Base-by-base conservation (phyloP, 148 eudicot genomes). In the Diospyros kaki region DNA sequence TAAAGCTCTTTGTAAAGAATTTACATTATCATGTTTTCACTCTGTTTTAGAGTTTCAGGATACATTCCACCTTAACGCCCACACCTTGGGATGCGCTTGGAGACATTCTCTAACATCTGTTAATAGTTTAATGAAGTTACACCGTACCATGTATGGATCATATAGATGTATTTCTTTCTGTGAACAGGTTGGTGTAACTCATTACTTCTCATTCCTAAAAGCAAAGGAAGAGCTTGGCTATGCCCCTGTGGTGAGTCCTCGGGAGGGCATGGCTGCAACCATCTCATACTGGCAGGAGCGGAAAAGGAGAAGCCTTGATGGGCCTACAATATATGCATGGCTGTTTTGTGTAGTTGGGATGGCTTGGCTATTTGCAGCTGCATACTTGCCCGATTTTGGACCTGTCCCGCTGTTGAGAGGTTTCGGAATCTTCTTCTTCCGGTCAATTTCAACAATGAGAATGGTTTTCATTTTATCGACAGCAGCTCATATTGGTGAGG, bases 161-260 rank as follows among this genome's bases (percentile, higher is more conserved):
- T 40, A 10, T 69, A 44, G 5, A 42, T 14, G 17, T 10, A 45
- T 44, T 3, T 41, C 8, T 48, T 13, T 56, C 8, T 53, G 53
- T 71, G 76, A 76, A 68, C 83, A 91, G 97, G 93, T 91, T 73
- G 98, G 98, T 4, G 87, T 91, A 15, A 94, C 98, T 15, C 93
- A 92, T 84, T 89, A 92, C 83, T 94, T 92, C 83, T 92, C 97
- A 3, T 76, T 69, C 68, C 82, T 89, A 38, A 92, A 92, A 84
- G 98, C 98, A 8, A 92, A 86, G 84, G 81, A 86, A 59, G 95
- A 92, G 82, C 81, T 94, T 63, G 93, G 95, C 11, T 94, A 90
- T 68, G 80, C 77, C 60, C 98, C 98, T 8, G 64, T 86, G 79
- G 93, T 90, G 66, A 92, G 80, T 79, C 85, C 97, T 18, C 72